phyloP scores from a whole-genome alignment of 768 basidiomycete species.

The Lactarius indigo region DNA sequence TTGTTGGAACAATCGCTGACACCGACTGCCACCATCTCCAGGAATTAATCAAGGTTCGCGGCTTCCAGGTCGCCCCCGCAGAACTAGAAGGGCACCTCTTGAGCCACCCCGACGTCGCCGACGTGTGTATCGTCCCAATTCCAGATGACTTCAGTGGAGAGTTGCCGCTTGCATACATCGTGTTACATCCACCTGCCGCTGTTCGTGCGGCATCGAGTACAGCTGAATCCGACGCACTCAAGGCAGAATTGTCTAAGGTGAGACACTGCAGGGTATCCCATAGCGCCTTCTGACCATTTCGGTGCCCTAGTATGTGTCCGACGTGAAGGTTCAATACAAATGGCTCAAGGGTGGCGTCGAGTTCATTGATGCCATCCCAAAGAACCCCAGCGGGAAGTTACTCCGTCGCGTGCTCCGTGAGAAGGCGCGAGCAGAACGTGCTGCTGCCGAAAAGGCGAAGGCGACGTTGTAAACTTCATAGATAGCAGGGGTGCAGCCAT shows the following conservation, averaged over 20 bases:
- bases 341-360: slow-evolving; percentile 38
- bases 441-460: slow-evolving; percentile 15
- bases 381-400: slow-evolving; percentile 34
- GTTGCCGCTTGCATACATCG: slow-evolving; percentile 66
- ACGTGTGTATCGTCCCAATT: slow-evolving; percentile 62
- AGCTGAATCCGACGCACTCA: slow-evolving; percentile 15
- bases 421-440: slow-evolving; percentile 20
- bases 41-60: slow-evolving; percentile 67
- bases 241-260: slow-evolving; percentile 21
- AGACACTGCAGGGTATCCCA: background rate
- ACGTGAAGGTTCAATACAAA: slow-evolving; percentile 36
- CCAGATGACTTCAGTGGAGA: slow-evolving; percentile 73
- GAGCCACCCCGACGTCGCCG: slow-evolving; percentile 54
- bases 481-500: background rate
- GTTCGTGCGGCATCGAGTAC: slow-evolving; percentile 7
- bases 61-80: slow-evolving; percentile 73
- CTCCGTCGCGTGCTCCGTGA: slow-evolving; percentile 32
- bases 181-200: slow-evolving; percentile 36
- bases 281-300: background rate
- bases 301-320: slow-evolving; percentile 29
- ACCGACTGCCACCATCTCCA: slow-evolving; percentile 29
- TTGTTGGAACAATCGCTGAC: background rate
- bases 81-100: slow-evolving; percentile 65
- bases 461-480: slow-evolving; percentile 1
- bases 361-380: slow-evolving; percentile 36